Evolutionary conservation across 179 eudicot genomes (phyloP).

Genomic region (Camellia oleifera): DNA sequence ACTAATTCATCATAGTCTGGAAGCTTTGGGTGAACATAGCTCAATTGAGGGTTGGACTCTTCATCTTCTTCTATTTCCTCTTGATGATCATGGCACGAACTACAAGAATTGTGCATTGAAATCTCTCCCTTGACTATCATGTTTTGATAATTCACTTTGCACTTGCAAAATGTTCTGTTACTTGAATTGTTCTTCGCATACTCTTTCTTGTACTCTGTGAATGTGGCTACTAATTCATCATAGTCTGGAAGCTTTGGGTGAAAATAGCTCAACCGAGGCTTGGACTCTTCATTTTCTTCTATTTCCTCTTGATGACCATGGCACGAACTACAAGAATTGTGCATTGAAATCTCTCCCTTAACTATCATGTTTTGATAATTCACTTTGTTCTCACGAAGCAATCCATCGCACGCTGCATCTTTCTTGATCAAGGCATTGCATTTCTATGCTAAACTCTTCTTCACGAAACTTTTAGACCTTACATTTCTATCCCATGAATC

Average conservation of each 20-base stretch:
- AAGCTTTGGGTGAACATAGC: conserved; percentile 35
- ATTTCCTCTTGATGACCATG: no score
- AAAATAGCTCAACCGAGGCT: conserved; percentile 19
- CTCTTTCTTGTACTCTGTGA: not conserved
- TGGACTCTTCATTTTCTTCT: not conserved
- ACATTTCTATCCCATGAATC: not conserved
- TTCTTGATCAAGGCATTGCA: not conserved
- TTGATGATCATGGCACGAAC: no score
- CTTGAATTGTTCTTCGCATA: no score
- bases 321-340: not conserved
- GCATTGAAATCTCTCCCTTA: not conserved
- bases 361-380: not conserved
- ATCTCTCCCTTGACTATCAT: not conserved
- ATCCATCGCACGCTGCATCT: not conserved
- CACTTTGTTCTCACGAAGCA: not conserved
- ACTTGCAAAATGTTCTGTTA: not conserved
- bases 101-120: not conserved
- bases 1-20: conserved; percentile 36
- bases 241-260: conserved; percentile 41
- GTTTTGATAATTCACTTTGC: not conserved
- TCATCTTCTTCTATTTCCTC: not conserved
- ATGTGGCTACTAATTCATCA: conserved; percentile 27
- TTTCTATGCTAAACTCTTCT: not conserved
- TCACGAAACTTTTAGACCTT: not conserved
- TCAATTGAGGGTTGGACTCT: conserved; percentile 13